Evolutionary conservation across 345 rosid genomes (phyloP), one percentile per base, ranked within the genome.

Genomic region (Eucalyptus microcorys): DNA sequence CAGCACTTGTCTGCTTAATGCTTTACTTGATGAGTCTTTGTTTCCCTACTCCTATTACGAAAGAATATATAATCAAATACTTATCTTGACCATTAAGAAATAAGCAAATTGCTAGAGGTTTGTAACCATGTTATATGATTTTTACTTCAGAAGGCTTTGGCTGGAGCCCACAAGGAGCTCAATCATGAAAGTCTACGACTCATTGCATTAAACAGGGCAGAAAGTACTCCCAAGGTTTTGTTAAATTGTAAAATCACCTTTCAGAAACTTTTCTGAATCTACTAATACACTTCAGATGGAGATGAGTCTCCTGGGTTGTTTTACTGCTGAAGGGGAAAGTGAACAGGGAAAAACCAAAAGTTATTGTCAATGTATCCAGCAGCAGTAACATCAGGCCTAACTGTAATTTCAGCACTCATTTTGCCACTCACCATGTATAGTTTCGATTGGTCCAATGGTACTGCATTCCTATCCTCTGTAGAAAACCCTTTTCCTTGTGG

Each of bases 391-490:
- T 48, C 42, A 53, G 30, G 61, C 37, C 3, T 7, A 49, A 30
- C 47, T 48, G 34, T 48, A 86, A 49, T 48, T n/a, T 32, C 14
- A 49, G 30, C 27, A 15, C 14, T 49, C 55, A 49, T 49, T 49
- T 37, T 42, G 89, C 66, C 59, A 92, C 94, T 91, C 81, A 96
- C 99, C 88, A 92, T 90, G 95, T 95, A 88, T 97, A 97, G 91
- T 94, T 96, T 88, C 92, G 97, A 87, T 97, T 97, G 86, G 91
- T 93, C 99, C 99, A 97, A 90, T 97, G 99, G 42, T 97, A 97
- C 90, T 97, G 99, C 99, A 97, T 96, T 80, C 99, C 99, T 86
- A 94, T 93, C 92, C 99, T 95, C 92, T 94, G 98, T 22, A 95
- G 89, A 89, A 97, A 97, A 80, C 99, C 99, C 87, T 94, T 92